Percentiles rank a stretch among this genome's conserved stretches.
These are phyloP conservation scores for Boletus rubropictus DNA, from an alignment of 768 basidiomycete species.

Conservation along the genomic window DNA sequence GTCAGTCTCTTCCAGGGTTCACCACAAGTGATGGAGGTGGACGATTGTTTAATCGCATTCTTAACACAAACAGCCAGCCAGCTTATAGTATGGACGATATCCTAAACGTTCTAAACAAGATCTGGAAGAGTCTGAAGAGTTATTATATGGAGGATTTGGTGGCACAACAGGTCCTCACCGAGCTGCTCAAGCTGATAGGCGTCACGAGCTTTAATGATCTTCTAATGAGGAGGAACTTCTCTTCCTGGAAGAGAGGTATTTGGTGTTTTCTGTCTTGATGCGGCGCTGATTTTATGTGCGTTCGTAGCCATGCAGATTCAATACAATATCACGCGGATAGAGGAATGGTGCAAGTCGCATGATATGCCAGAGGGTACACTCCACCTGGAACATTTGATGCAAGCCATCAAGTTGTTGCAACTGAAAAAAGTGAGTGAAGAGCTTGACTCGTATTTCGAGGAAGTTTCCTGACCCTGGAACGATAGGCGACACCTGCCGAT, in stretches of 20 bases:
- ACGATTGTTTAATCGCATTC: conserved; percentile 86
- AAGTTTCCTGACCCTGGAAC: conserved; percentile 5
- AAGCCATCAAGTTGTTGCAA: conserved; percentile 96
- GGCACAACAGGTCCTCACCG: conserved; percentile 90
- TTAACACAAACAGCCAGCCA: conserved; percentile 79
- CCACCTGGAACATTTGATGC: conserved; percentile 98
- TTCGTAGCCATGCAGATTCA: conserved; percentile 97
- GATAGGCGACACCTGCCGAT: conserved; percentile 83
- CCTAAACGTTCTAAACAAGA: conserved; percentile 91
- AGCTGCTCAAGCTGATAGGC: conserved; percentile 91
- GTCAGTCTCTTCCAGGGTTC: conserved; percentile 95
- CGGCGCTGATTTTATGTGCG: background rate
- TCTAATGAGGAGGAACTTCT: conserved; percentile 97
- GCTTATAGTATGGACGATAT: conserved; percentile 99
- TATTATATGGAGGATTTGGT: conserved; percentile 98
- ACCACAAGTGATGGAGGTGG: conserved; percentile 93
- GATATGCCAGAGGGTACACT: conserved; percentile 99
- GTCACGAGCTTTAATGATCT: conserved; percentile 98
- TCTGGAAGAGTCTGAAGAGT: conserved; percentile 96
- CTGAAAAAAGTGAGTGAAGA: conserved; percentile 78
- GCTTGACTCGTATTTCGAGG: background rate
- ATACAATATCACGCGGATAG: conserved; percentile 96
- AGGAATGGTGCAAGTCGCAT: conserved; percentile 99
- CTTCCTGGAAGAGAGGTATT: conserved; percentile 97
- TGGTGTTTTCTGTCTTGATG: conserved; percentile 5